phyloP scores from a whole-genome alignment of 169 alveolate species.

The Besnoitia besnoiti region DNA sequence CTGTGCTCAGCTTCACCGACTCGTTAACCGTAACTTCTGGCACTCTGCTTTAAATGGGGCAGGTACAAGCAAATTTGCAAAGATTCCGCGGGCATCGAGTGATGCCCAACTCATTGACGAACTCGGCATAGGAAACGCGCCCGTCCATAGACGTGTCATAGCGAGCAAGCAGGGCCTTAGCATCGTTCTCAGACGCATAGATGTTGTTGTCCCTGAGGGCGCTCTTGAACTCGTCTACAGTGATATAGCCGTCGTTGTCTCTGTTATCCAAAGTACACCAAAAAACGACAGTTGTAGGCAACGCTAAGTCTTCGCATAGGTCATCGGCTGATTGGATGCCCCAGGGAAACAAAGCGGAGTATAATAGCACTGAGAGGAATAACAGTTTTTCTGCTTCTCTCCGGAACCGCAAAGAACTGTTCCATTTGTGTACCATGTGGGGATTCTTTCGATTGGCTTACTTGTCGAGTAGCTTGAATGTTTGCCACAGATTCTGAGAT shows the following conservation, averaged over 20 bases:
- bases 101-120: slow-evolving; percentile 65
- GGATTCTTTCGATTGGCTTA: no score
- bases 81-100: slow-evolving; percentile 58
- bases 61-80: slow-evolving; percentile 3
- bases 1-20: no score
- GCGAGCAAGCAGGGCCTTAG: slow-evolving; percentile 54
- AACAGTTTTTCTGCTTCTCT: no score
- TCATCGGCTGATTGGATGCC: no score
- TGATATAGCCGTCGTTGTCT: slow-evolving; percentile 66
- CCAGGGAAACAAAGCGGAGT: no score
- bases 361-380: no score
- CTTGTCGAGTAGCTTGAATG: slow-evolving; percentile 67
- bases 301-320: neutral
- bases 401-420: no score
- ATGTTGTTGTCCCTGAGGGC: slow-evolving; percentile 56
- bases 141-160: slow-evolving; percentile 60
- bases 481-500: slow-evolving; percentile 58
- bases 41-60: slow-evolving; percentile 1
- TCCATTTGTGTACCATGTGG: no score
- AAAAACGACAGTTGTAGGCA: neutral
- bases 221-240: slow-evolving; percentile 60
- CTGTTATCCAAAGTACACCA: slow-evolving; percentile 21
- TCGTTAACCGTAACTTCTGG: no score
- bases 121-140: slow-evolving; percentile 69
- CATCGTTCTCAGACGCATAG: slow-evolving; percentile 63